phyloP scores from a whole-genome alignment of 2,329 filamentous ascomycete species.

The Phyllosticta capitalensis region DNA sequence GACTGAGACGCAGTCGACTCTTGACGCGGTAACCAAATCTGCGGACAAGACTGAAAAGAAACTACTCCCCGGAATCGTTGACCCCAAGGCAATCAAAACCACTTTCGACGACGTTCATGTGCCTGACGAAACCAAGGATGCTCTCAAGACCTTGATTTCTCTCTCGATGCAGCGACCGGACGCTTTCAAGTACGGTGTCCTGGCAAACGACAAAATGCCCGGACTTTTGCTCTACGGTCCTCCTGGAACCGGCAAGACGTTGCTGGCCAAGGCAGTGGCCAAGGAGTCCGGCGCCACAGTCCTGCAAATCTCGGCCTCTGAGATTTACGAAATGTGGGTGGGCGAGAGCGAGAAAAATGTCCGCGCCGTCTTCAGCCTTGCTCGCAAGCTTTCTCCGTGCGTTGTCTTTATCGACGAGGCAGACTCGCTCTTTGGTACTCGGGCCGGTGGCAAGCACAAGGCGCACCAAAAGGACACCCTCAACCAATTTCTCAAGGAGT shows the following conservation, averaged over 20 bases:
- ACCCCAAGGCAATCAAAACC: conserved; percentile 71
- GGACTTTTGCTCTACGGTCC: conserved; percentile 83
- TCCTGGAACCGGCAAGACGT: conserved; percentile 59
- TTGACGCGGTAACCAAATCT: conserved; percentile 11
- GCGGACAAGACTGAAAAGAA: conserved; percentile 70
- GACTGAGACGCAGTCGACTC: conserved; percentile 23
- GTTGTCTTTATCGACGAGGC: conserved; percentile 97
- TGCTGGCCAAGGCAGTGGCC: conserved; percentile 55
- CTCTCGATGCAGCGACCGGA: conserved; percentile 80
- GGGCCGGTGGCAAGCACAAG: conserved; percentile 55
- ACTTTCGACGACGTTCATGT: conserved; percentile 85
- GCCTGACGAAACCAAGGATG: conserved; percentile 70
- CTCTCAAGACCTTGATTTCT: conserved; percentile 79
- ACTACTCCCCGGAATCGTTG: conserved; percentile 70
- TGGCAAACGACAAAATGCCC: conserved; percentile 82
- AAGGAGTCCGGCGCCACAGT: conserved; percentile 58
- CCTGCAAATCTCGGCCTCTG: conserved; percentile 79
- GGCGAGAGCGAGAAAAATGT: conserved; percentile 96
- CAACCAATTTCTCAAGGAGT: conserved; percentile 93
- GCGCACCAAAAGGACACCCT: conserved; percentile 78
- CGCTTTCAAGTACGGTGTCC: conserved; percentile 90
- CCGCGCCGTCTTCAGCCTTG: conserved; percentile 79
- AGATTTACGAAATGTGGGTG: conserved; percentile 93
- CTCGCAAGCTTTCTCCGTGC: conserved; percentile 82
- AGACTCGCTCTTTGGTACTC: conserved; percentile 78